Evolutionary conservation across 108 stramenopile species (phyloP).

Genomic region (Fragilaria radians): DNA sequence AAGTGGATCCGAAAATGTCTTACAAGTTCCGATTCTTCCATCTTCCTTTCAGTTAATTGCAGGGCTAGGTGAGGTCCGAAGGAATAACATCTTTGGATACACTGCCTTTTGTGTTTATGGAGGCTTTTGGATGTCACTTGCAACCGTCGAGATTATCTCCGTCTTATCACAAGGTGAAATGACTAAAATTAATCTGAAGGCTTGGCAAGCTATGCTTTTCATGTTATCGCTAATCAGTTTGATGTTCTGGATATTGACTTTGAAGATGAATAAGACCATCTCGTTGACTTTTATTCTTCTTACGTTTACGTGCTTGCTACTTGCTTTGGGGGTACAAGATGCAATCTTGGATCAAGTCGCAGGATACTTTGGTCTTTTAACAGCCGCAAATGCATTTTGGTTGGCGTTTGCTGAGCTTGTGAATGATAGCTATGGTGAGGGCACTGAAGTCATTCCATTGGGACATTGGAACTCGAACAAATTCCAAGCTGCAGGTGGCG

Average conservation of each 20-base stretch:
- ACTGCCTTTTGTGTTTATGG: conserved; percentile 38
- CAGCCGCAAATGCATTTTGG: conserved; percentile 27
- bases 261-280: conserved; percentile 26
- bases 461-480: conserved; percentile 14
- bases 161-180: conserved; percentile 8
- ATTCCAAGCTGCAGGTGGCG: neutral
- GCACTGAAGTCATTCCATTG: conserved; percentile 27
- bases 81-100: conserved; percentile 35
- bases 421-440: conserved; percentile 29
- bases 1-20: no score
- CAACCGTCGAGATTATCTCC: conserved; percentile 19
- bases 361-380: conserved; percentile 24
- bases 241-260: conserved; percentile 29
- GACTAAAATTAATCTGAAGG: conserved; percentile 20
- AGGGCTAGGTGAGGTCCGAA: conserved; percentile 25
- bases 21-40: neutral
- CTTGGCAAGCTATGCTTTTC: conserved; percentile 22
- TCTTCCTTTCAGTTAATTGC: conserved; percentile 24
- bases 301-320: conserved; percentile 14
- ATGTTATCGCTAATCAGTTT: conserved; percentile 18
- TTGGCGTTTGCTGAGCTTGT: conserved; percentile 23
- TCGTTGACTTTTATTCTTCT: conserved; percentile 21
- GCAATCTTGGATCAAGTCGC: conserved; percentile 20
- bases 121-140: conserved; percentile 36
- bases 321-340: conserved; percentile 17